Conservation (phyloP, 805 yeast species). For the Danielia oregonensis region DNA sequence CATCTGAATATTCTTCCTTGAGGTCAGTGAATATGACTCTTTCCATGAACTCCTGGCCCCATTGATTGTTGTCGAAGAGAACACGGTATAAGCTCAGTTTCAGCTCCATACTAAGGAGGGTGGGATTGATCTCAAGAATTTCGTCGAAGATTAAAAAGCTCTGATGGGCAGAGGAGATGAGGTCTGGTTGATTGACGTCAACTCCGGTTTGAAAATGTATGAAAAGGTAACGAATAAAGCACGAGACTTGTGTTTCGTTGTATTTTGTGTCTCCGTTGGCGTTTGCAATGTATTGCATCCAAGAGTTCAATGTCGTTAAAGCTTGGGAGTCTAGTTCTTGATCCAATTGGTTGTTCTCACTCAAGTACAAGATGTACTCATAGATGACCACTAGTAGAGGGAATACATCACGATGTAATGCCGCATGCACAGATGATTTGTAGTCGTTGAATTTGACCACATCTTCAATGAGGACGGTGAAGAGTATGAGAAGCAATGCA, state of each 20-base stretch:
- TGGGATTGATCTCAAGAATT: constrained; percentile 43
- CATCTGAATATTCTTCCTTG: constrained; percentile 27
- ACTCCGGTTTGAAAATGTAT: constrained; percentile 6
- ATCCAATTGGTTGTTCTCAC: constrained; percentile 6
- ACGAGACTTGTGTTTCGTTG: constrained; percentile 11
- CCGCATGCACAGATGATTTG: constrained; percentile 31
- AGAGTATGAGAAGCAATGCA: constrained; percentile 25
- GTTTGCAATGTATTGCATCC: constrained; percentile 37
- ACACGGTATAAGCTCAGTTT: constrained; percentile 25
- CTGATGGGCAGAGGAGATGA: constrained; percentile 23
- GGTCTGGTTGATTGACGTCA: constrained; percentile 1
- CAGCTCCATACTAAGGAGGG: constrained; percentile 32
- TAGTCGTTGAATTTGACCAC: constrained; percentile 30
- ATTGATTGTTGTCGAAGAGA: constrained; percentile 38
- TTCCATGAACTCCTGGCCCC: constrained; percentile 42
- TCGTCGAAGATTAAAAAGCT: constrained; percentile 33
- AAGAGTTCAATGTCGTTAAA: constrained; percentile 30
- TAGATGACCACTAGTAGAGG: constrained; percentile 17
- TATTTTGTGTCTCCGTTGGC: constrained; percentile 31
- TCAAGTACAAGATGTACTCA: constrained; percentile 13
- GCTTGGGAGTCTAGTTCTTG: constrained; percentile 9
- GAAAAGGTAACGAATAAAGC: constrained; percentile 16
- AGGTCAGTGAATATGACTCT: constrained; percentile 25
- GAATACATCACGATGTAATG: constrained; percentile 34
- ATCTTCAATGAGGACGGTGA: constrained; percentile 52